Evolutionary conservation across 2,329 filamentous ascomycete genomes (phyloP).

Genomic region (Trichoderma arundinaceum): DNA sequence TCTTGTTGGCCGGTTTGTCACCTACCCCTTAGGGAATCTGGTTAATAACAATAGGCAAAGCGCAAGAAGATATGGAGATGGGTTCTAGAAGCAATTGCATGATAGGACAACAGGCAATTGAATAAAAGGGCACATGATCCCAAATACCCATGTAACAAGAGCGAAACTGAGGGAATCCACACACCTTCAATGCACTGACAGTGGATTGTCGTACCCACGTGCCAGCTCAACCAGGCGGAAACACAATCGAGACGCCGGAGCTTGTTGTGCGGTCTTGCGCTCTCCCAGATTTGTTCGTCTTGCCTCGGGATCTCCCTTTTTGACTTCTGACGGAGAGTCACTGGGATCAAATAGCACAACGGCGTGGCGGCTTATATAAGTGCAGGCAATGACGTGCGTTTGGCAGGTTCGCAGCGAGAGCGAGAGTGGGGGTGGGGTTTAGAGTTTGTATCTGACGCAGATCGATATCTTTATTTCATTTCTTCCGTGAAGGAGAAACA

Average conservation of each 20-base stretch:
- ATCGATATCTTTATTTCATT: constrained; percentile 15
- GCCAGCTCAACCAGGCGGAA: constrained; percentile 16
- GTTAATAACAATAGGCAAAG: constrained; percentile 14
- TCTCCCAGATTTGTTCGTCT: background rate
- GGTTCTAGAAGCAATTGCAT: constrained; percentile 8
- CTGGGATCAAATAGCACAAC: constrained; percentile 6
- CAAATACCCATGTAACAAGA: constrained; percentile 22
- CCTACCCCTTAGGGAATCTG: constrained; percentile 25
- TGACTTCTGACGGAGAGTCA: constrained; percentile 12
- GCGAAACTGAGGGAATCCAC: constrained; percentile 9
- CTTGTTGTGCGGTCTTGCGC: background rate
- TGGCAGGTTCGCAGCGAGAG: constrained; percentile 26
- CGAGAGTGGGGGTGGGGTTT: constrained; percentile 28
- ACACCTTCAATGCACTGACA: constrained; percentile 23
- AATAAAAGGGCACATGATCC: constrained; percentile 22
- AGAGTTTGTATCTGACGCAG: constrained; percentile 17
- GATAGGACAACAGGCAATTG: background rate
- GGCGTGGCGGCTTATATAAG: constrained; percentile 29
- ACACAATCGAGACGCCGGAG: background rate
- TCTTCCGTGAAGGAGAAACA: background rate
- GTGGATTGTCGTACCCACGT: constrained; percentile 26
- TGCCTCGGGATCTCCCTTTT: constrained; percentile 1
- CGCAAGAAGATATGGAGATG: constrained; percentile 9
- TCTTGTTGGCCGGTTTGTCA: constrained; percentile 14
- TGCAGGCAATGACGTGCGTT: constrained; percentile 29